A percentile compares a stretch with the other conserved stretches of the same genome.
Conservation (phyloP, 345 rosid genomes). For the Pseudoturritis turrita region DNA sequence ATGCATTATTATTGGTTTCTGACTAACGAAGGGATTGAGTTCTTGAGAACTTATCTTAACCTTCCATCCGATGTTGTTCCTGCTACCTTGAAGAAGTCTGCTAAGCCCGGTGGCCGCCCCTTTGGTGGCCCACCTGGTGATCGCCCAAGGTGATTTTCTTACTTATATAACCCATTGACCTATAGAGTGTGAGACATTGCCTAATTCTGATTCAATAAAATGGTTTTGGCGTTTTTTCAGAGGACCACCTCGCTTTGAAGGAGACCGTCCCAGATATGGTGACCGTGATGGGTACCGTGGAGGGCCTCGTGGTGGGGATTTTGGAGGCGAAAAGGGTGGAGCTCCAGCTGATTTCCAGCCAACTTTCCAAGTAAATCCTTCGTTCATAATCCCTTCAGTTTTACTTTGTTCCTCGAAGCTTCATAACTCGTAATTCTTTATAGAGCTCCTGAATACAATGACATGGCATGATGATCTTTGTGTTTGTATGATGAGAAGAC, state of each 20-base stretch:
- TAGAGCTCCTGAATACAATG: no score
- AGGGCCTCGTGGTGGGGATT: constrained; percentile 86
- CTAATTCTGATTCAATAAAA: neutral
- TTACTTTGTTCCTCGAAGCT: neutral
- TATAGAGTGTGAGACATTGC: neutral
- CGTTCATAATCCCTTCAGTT: neutral
- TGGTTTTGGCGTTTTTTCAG: constrained; percentile 32
- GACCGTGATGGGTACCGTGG: constrained; percentile 95
- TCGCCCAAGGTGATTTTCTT: constrained; percentile 48
- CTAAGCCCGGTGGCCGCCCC: constrained; percentile 63
- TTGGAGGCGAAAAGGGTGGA: constrained; percentile 75
- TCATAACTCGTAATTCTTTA: no score
- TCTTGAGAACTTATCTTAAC: constrained; percentile 61
- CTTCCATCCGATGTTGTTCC: constrained; percentile 77
- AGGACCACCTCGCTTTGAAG: constrained; percentile 77
- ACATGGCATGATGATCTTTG: no score
- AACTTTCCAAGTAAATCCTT: constrained; percentile 61
- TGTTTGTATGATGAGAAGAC: no score
- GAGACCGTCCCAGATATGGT: constrained; percentile 75
- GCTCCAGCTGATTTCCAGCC: constrained; percentile 95
- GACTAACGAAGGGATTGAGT: constrained; percentile 65
- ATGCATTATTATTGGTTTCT: constrained; percentile 74
- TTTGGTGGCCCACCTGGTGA: constrained; percentile 76
- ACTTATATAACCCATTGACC: neutral
- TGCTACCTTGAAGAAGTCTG: constrained; percentile 69